Evolutionary conservation across 1,284 basidiomycete species (phyloP).

Genomic region (Cutaneotrichosporon cavernicola): DNA sequence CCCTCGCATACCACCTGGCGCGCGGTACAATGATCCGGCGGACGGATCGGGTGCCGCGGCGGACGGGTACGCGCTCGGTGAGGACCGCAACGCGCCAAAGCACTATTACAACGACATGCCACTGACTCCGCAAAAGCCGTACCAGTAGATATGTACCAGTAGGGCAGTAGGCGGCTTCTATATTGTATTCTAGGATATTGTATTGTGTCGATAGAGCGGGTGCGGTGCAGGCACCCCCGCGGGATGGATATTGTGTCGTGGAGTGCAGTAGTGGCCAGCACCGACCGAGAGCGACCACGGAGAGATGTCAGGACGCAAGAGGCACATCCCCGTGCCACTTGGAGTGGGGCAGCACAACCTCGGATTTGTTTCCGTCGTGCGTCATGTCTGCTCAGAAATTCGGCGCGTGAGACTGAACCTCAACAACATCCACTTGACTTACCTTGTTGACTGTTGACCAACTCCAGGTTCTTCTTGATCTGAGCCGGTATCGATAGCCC

Average conservation of each 20-base stretch:
- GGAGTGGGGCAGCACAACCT: background rate
- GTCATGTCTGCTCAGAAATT: slow-evolving; percentile 12
- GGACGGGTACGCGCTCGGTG: slow-evolving; percentile 1
- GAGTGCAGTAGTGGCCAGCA: background rate
- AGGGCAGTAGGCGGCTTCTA: background rate
- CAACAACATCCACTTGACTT: slow-evolving; percentile 9
- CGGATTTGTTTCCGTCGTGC: background rate
- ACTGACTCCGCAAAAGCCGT: background rate
- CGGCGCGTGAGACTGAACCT: background rate
- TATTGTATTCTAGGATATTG: slow-evolving; percentile 1
- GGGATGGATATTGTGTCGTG: background rate
- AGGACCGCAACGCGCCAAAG: background rate
- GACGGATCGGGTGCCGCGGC: background rate
- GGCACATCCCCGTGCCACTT: background rate
- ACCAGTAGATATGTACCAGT: background rate
- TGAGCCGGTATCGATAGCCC: too few species aligned
- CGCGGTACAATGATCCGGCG: background rate
- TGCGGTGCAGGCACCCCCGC: background rate
- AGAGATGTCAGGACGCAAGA: too few species aligned
- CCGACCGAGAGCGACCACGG: too few species aligned
- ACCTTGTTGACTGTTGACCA: too few species aligned
- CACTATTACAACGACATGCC: background rate
- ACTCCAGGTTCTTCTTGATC: background rate
- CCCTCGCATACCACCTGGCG: background rate
- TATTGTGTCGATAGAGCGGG: slow-evolving; percentile 2